Evolutionary conservation across 2,329 filamentous ascomycete species (phyloP), one percentile per base, ranked within the genome.

Genomic region (Epichloe uncinata): DNA sequence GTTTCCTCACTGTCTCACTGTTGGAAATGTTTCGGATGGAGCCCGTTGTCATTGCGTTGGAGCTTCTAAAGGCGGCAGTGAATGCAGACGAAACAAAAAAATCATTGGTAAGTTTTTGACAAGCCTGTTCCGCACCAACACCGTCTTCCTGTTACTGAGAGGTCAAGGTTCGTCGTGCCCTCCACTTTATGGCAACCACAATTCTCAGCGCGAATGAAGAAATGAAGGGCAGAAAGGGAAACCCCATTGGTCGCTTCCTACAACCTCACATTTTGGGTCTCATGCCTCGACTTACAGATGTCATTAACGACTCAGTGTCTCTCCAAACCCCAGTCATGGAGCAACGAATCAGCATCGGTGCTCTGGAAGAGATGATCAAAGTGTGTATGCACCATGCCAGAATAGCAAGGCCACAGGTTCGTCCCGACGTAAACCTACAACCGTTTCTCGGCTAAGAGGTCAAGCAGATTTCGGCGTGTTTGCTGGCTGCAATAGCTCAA

Each of bases 281-380:
- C 49, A 89, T 96, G 66, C 82, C 87, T 6, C 78, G 84, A 36
- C 81, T 97, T 55, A 87, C 87, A 0, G 82, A 90, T 49, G 70
- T 78, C 9, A 82, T 96, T 52, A 93, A 90, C 58, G 84, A 87
- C 60, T 72, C 74, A 12, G 61, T 67, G 35, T 70, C 72, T 38
- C 68, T 73, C 18, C 73, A 75, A 51, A 77, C 77, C 67, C 55
- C 72, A 68, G 58, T 76, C 62, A 59, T 74, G 44, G 89, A 96
- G 61, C 87, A 89, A 59, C 79, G 79, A 50, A 78, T 85, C 52
- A 89, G 84, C 57, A 79, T 98, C 8, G 79, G 79, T 55, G 90
- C 87, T 5, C 84, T 98, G 61, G 85, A 88, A 57, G 87, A 95
- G 62, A 86, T 98, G 78, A 84, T 96, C 46, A 79, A 73, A 49